These are phyloP conservation scores for Eucalyptus curtisii DNA, from an alignment of 345 rosid genomes.

Conservation along the genomic window DNA sequence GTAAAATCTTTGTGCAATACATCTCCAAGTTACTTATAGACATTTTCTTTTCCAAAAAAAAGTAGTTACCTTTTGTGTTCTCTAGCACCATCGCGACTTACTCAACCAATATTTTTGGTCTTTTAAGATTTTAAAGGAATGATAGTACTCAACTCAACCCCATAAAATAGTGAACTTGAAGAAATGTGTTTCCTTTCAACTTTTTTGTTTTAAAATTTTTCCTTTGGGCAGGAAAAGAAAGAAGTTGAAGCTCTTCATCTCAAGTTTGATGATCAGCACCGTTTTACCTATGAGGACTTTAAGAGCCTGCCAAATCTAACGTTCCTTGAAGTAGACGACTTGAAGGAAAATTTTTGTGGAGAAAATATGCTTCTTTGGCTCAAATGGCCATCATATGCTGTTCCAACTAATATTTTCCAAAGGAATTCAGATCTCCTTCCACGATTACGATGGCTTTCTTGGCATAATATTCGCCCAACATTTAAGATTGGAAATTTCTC, in stretches of 20 bases:
- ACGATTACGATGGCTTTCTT: not conserved
- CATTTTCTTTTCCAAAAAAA: not conserved
- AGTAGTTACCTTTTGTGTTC: too few species aligned
- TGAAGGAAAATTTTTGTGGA: accelerated
- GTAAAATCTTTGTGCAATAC: accelerated
- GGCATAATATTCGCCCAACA: not conserved
- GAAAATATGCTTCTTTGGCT: accelerated
- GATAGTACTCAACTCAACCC: accelerated
- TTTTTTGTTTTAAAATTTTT: not conserved
- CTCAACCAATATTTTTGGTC: not conserved
- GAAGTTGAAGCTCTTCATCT: not conserved
- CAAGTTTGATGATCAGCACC: accelerated
- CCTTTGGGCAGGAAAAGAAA: not conserved
- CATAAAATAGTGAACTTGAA: not conserved
- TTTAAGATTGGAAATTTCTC: not conserved
- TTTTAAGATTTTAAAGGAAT: not conserved
- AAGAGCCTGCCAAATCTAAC: accelerated
- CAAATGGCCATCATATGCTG: accelerated
- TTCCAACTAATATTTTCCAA: too few species aligned
- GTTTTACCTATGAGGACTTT: not conserved
- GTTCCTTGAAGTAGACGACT: not conserved
- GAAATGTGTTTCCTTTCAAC: not conserved
- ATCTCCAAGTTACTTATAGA: not conserved
- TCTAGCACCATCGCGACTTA: too few species aligned
- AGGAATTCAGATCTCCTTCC: not conserved